Base-by-base conservation (phyloP, 768 basidiomycete species). In the Termitomyces sp. region DNA sequence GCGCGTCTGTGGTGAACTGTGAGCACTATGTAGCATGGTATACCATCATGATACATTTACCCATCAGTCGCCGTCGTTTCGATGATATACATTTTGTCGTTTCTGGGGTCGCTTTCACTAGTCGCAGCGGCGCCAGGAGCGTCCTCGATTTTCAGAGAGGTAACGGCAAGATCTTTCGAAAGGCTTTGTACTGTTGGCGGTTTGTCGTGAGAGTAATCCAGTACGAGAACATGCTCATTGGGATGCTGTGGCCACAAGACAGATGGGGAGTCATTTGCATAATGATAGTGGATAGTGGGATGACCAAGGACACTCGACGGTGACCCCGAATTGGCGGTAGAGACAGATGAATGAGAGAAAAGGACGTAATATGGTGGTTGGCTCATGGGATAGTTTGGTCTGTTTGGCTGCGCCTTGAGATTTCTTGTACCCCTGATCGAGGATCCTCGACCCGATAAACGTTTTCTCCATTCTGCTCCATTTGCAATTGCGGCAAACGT, bases 281-380 rank as follows among this genome's bases (percentile, higher is more conserved):
- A 94, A 67, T 91, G 89, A 70, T 93, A 93, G 66, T 93, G 88
- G 18, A 94, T 86, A 46, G 78, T 75, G 5, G 90, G 89, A 68
- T 94, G 92, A 12, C 81, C 74, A 54, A 90, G 77, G n/a, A 80
- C 75, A 33, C 76, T 76, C 35, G 77, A 79, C 12, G 76, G 74
- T 2, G 79, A 68, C 1, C 71, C 73, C 36, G 74, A 65, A 33
- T 67, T 70, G 22, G 79, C 55, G 54, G 71, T 69, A 35, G 76
- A 74, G 24, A 81, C 70, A 12, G 80, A 76, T 18, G 82, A 81
- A 64, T 86, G 85, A 2, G 89, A 84, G 57, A 88, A 76, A 58
- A 94, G 81, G 42, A 93, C 71, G 66, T 90, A 93, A 73, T 80
- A 85, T 20, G 92, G 91, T 53, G 79, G 80, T 59, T 70, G 73